Evolutionary conservation across 495 filamentous ascomycete species (phyloP).

Genomic region (Daldinia decipiens): DNA sequence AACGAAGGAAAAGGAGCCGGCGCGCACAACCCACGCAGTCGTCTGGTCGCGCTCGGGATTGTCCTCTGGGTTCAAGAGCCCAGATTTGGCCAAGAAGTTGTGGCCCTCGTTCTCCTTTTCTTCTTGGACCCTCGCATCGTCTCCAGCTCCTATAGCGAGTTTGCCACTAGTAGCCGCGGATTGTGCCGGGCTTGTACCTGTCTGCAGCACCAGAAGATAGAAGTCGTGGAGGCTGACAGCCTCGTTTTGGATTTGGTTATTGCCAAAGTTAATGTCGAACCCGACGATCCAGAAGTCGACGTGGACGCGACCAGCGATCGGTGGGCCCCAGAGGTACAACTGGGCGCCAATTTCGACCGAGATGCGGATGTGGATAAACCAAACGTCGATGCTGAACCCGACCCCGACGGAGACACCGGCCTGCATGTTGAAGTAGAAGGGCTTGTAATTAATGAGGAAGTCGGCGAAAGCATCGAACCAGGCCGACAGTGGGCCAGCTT

Average conservation of each 20-base stretch:
- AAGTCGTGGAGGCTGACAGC: slow-evolving; percentile 19
- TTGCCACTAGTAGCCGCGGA: neutral
- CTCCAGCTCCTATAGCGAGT: neutral
- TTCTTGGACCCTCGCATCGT: neutral
- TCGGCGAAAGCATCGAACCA: slow-evolving; percentile 58
- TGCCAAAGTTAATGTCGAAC: slow-evolving; percentile 60
- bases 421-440: slow-evolving; percentile 58
- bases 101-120: slow-evolving; percentile 16
- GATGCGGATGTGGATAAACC: slow-evolving; percentile 51
- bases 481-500: slow-evolving; percentile 50
- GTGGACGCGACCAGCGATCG: slow-evolving; percentile 51
- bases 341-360: slow-evolving; percentile 51
- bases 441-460: slow-evolving; percentile 62
- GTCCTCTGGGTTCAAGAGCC: slow-evolving; percentile 21
- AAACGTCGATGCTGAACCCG: slow-evolving; percentile 50
- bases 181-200: neutral
- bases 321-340: slow-evolving; percentile 54
- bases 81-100: slow-evolving; percentile 26
- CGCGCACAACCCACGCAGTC: slow-evolving; percentile 35
- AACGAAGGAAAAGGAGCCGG: slow-evolving; percentile 37
- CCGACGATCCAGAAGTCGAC: slow-evolving; percentile 57
- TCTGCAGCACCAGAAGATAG: slow-evolving; percentile 27
- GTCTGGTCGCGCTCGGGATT: slow-evolving; percentile 18
- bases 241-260: neutral
- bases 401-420: slow-evolving; percentile 55